These are phyloP conservation scores for Mucor velutinosus DNA, from an alignment of 371 early-diverging fungal species.

Conservation along the genomic window DNA sequence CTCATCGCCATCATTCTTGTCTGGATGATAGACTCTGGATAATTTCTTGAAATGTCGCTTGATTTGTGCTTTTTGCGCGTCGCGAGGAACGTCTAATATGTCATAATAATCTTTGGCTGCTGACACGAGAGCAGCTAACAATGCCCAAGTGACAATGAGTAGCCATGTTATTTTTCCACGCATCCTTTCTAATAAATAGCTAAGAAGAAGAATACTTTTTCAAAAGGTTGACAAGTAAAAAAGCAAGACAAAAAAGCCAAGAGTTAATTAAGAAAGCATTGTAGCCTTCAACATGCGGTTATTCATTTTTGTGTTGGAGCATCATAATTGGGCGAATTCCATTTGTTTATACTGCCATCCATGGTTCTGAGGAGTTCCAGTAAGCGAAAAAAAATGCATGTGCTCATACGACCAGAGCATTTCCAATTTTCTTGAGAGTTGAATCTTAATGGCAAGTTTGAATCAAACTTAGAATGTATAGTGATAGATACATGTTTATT, in stretches of 20 bases:
- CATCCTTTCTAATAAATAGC: conserved; percentile 2
- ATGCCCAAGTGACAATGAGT: conserved; percentile 1
- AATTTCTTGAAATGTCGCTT: conserved; percentile 91
- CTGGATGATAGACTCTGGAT: conserved; percentile 87
- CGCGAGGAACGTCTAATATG: conserved; percentile 83
- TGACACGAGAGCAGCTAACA: conserved; percentile 15
- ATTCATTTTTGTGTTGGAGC: neutral
- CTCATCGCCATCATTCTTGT: conserved; percentile 86
- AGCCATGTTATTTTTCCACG: conserved; percentile 5
- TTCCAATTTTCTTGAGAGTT: no score
- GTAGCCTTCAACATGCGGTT: neutral
- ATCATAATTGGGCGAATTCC: neutral
- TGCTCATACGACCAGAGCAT: no score
- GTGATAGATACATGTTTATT: neutral
- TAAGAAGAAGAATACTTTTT: neutral
- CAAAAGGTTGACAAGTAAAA: neutral
- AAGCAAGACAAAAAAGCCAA: neutral
- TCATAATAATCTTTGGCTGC: conserved; percentile 48
- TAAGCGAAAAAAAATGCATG: no score
- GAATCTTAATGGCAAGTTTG: neutral
- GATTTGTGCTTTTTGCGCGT: conserved; percentile 84
- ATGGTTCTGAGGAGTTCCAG: no score
- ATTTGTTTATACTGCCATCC: neutral
- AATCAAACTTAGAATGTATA: neutral
- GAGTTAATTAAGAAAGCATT: neutral